Percentiles rank a stretch among this genome's conserved stretches.
Conservation (phyloP, 768 basidiomycete species). For the Galerina sulciceps region DNA sequence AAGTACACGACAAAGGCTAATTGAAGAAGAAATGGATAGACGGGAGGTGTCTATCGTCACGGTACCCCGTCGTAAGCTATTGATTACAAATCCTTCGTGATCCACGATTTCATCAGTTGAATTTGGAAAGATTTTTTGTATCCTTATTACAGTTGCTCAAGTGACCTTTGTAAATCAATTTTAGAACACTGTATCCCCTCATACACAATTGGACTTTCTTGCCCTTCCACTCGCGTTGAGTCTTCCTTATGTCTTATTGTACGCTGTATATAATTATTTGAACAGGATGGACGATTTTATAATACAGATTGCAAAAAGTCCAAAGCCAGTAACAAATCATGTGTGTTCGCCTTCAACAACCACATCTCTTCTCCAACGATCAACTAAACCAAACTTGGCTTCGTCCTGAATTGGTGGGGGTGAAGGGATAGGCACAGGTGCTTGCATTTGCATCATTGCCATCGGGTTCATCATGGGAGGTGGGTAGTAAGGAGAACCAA, state of each 20-base stretch:
- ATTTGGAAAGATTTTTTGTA: slow-evolving; percentile 1
- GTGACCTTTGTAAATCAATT: not conserved
- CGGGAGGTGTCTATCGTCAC: slow-evolving; percentile 86
- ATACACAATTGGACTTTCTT: slow-evolving; percentile 6
- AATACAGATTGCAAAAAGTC: not conserved
- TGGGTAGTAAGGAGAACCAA: slow-evolving; percentile 70
- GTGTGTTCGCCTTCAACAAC: slow-evolving; percentile 63
- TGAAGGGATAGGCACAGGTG: slow-evolving; percentile 55
- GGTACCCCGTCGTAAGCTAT: slow-evolving; percentile 73
- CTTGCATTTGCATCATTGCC: slow-evolving; percentile 46
- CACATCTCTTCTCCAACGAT: slow-evolving; percentile 82
- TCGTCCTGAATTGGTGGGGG: slow-evolving; percentile 70
- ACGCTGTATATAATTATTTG: slow-evolving; percentile 4
- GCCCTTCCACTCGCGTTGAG: not conserved
- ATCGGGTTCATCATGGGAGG: slow-evolving; percentile 54
- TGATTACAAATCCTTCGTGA: slow-evolving; percentile 72
- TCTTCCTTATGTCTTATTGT: not conserved
- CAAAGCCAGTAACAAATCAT: slow-evolving; percentile 2
- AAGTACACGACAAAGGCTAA: slow-evolving; percentile 69
- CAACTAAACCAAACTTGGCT: slow-evolving; percentile 71
- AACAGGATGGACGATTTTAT: not conserved
- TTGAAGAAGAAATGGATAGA: slow-evolving; percentile 82
- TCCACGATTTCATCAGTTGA: not conserved
- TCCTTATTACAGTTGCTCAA: not conserved
- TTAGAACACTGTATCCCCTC: slow-evolving; percentile 4